Evolutionary conservation across 345 rosid genomes (phyloP).

Genomic region (Lepidium didymum): DNA sequence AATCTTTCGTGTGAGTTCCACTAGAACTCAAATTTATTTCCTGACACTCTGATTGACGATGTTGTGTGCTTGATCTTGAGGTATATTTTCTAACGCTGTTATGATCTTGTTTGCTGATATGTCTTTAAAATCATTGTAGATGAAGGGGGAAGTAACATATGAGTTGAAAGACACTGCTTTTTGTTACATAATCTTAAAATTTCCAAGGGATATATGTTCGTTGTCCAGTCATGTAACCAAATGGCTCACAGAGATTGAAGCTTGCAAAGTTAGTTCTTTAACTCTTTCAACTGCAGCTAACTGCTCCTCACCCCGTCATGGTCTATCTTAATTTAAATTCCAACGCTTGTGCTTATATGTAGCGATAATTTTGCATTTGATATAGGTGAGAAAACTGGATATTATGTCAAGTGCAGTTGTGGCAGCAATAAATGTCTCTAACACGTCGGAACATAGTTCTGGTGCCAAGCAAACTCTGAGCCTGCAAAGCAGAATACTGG

Average conservation of each 20-base stretch:
- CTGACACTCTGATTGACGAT: background rate
- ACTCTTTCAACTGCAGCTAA: constrained; percentile 3
- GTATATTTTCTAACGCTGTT: background rate
- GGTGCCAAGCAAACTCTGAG: constrained; percentile 26
- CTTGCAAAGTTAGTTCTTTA: constrained; percentile 52
- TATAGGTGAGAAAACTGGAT: constrained; percentile 31
- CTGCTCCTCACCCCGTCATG: background rate
- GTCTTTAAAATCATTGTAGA: constrained; percentile 35
- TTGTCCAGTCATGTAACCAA: constrained; percentile 57
- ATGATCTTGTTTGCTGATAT: background rate
- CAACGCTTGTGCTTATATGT: background rate
- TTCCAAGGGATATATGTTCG: constrained; percentile 57
- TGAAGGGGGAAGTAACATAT: constrained; percentile 79
- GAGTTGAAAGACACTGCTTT: constrained; percentile 73
- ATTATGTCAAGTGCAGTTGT: constrained; percentile 32
- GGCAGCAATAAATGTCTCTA: constrained; percentile 17
- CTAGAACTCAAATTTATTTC: background rate
- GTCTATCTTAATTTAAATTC: background rate
- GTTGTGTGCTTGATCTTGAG: background rate
- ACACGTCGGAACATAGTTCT: constrained; percentile 17
- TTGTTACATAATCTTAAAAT: constrained; percentile 52
- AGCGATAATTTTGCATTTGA: constrained; percentile 9
- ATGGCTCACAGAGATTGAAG: constrained; percentile 79
- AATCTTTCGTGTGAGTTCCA: background rate
- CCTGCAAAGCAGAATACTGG: constrained; percentile 26